These are phyloP conservation scores for Zostera marina DNA, from an alignment of 116 monocot genomes.

Conservation along the genomic window DNA sequence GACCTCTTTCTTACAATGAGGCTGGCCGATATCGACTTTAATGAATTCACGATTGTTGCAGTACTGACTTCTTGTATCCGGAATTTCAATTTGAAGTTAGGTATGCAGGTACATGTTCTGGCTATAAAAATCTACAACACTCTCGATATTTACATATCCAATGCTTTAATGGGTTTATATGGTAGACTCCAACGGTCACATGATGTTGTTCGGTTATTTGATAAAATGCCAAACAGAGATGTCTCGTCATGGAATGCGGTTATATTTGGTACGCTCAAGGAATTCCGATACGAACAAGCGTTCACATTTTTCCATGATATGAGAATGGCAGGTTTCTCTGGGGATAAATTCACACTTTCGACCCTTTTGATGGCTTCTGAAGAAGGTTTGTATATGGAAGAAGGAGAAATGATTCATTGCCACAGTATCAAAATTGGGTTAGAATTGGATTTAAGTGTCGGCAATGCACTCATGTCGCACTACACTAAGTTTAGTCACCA, in stretches of 20 bases:
- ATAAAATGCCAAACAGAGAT: constrained; percentile 37
- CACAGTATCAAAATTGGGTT: constrained; percentile 64
- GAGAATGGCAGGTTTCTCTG: constrained; percentile 26
- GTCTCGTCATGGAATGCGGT: constrained; percentile 79
- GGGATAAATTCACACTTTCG: constrained; percentile 61
- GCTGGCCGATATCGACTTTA: constrained; percentile 19
- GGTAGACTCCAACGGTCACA: constrained; percentile 16
- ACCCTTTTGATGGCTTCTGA: constrained; percentile 33
- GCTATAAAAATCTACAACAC: constrained; percentile 18
- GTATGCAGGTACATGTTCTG: constrained; percentile 43
- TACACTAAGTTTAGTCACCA: constrained; percentile 36
- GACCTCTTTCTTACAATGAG: constrained; percentile 52
- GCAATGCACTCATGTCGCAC: constrained; percentile 62
- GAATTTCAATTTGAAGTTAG: constrained; percentile 16
- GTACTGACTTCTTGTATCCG: constrained; percentile 47
- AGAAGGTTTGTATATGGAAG: constrained; percentile 9
- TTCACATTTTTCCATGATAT: constrained; percentile 46
- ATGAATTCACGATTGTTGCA: constrained; percentile 49
- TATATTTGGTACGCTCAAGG: constrained; percentile 48
- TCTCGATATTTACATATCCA: constrained; percentile 25
- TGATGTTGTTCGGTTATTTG: constrained; percentile 32
- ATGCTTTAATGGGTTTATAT: constrained; percentile 55
- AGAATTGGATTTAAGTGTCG: constrained; percentile 52
- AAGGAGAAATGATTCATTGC: constrained; percentile 48
- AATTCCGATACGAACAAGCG: constrained; percentile 26